These are phyloP conservation scores for Eucalyptus marginata DNA, from an alignment of 345 rosid genomes.

Conservation along the genomic window DNA sequence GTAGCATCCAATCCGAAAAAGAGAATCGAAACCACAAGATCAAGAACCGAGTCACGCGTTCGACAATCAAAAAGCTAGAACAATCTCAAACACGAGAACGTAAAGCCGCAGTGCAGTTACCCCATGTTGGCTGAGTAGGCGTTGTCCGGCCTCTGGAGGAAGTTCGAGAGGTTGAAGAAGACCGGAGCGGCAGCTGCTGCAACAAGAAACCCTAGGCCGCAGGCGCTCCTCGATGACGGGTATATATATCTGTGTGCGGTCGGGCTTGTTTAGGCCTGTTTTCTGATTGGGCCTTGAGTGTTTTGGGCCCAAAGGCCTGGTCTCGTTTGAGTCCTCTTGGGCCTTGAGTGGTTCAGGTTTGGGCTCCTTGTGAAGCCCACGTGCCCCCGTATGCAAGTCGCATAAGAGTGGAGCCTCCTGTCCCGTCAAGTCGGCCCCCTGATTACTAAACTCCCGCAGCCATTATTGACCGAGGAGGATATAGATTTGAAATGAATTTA, in stretches of 20 bases:
- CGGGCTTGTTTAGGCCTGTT: background rate
- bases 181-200: background rate
- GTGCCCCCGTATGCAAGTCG: background rate
- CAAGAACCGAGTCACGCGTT: background rate
- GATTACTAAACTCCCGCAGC: background rate
- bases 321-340: background rate
- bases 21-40: background rate
- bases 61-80: background rate
- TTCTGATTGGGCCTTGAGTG: background rate
- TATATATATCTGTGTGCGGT: background rate
- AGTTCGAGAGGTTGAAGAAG: background rate
- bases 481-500: too few relatives aligned
- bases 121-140: background rate
- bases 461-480: background rate
- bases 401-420: background rate
- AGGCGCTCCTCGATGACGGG: too few relatives aligned
- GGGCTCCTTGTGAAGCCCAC: background rate
- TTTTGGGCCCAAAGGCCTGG: background rate
- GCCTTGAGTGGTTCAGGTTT: background rate
- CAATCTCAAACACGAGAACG: background rate
- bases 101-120: background rate
- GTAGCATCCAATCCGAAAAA: background rate
- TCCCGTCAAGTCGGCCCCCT: background rate
- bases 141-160: background rate
- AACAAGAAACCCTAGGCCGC: background rate